phyloP scores from a whole-genome alignment of 768 basidiomycete genomes.

The Serendipita vermifera region DNA sequence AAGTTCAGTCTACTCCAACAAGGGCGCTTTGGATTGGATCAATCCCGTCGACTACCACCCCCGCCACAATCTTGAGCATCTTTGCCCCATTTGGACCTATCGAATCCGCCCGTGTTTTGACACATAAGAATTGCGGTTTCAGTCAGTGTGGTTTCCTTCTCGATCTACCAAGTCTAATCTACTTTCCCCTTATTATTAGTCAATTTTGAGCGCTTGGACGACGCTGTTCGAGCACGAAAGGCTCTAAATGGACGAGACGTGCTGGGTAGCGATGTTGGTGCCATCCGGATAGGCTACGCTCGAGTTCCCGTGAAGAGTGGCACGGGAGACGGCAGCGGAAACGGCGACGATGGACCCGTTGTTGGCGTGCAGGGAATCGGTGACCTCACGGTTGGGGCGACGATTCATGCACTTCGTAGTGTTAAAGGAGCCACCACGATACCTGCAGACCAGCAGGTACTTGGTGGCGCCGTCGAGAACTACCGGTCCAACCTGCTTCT shows the following conservation, averaged over 20 bases:
- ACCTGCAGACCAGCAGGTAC: conserved; percentile 85
- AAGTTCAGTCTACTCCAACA: conserved; percentile 83
- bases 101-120: conserved; percentile 89
- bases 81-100: conserved; percentile 97
- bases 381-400: conserved; percentile 73
- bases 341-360: conserved; percentile 27
- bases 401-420: conserved; percentile 73
- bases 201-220: conserved; percentile 95
- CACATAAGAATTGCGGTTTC: conserved; percentile 94
- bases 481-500: conserved; percentile 84
- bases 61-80: conserved; percentile 85
- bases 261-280: conserved; percentile 89
- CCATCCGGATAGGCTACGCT: conserved; percentile 93
- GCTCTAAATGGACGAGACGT: conserved; percentile 93
- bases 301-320: conserved; percentile 89
- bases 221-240: conserved; percentile 90
- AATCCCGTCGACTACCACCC: conserved; percentile 89
- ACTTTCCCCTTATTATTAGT: conserved; percentile 33
- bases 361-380: conserved; percentile 70
- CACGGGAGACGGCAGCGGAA: conserved; percentile 35
- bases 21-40: conserved; percentile 96
- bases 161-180: not conserved
- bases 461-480: conserved; percentile 85
- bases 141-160: conserved; percentile 36
- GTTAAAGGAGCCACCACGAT: conserved; percentile 89